These are phyloP conservation scores for Penicillium vulpinum DNA, from an alignment of 2,329 filamentous ascomycete species.

Conservation along the genomic window DNA sequence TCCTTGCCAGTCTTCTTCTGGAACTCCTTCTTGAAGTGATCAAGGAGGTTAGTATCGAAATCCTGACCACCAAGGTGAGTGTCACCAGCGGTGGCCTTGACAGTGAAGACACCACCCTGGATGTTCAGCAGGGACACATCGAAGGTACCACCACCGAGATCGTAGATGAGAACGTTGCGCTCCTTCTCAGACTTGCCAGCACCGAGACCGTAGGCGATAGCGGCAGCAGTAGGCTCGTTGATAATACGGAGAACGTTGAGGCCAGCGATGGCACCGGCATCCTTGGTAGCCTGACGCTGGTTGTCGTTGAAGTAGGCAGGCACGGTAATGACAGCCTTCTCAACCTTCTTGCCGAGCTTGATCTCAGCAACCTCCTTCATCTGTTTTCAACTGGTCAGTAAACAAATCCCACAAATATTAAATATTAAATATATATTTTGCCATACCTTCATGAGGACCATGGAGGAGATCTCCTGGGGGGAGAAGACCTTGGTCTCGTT, in stretches of 20 bases:
- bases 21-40: slow-evolving; percentile 98
- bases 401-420: not conserved
- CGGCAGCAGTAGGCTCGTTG: slow-evolving; percentile 98
- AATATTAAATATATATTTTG: not conserved
- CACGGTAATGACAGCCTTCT: slow-evolving; percentile 98
- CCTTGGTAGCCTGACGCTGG: slow-evolving; percentile 99
- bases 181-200: slow-evolving; percentile 95
- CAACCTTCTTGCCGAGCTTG: slow-evolving; percentile 98
- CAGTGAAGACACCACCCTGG: slow-evolving; percentile 98
- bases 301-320: slow-evolving; percentile 99
- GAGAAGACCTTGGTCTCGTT: slow-evolving; percentile 95
- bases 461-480: slow-evolving; percentile 97
- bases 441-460: slow-evolving; percentile 93
- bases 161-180: slow-evolving; percentile 98
- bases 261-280: slow-evolving; percentile 94
- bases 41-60: slow-evolving; percentile 93
- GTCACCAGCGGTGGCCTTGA: slow-evolving; percentile 97
- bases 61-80: slow-evolving; percentile 95
- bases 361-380: slow-evolving; percentile 99
- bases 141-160: slow-evolving; percentile 99
- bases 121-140: slow-evolving; percentile 99
- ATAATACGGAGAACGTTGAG: slow-evolving; percentile 99
- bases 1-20: slow-evolving; percentile 76
- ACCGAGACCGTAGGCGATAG: slow-evolving; percentile 97
- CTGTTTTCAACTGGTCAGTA: slow-evolving; percentile 51